Evolutionary conservation across 2,329 filamentous ascomycete species (phyloP).

Genomic region (Helotiales sp.): DNA sequence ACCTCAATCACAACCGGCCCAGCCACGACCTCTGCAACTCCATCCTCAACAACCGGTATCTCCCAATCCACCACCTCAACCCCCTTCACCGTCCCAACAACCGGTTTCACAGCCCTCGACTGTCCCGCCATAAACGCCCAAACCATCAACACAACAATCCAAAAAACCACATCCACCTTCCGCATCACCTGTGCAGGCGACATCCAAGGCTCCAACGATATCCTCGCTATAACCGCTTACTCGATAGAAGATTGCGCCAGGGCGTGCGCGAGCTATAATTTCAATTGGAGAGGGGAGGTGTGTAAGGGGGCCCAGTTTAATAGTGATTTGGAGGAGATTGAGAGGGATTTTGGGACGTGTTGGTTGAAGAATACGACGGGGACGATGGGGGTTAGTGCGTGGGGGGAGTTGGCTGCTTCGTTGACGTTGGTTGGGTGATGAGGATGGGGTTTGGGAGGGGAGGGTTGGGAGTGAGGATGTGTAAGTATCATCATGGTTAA

Average conservation of each 20-base stretch:
- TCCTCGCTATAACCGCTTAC: slow-evolving; percentile 15
- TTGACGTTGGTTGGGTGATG: neutral
- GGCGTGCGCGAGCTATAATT: slow-evolving; percentile 19
- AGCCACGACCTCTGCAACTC: neutral
- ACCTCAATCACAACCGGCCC: neutral
- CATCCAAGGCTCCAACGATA: slow-evolving; percentile 1
- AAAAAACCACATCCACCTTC: slow-evolving; percentile 9
- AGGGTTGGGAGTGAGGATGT: neutral
- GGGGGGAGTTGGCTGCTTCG: neutral
- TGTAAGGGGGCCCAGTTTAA: slow-evolving; percentile 16
- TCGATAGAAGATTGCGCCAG: slow-evolving; percentile 11
- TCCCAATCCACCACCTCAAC: neutral
- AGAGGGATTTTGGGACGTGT: slow-evolving; percentile 14
- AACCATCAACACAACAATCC: neutral
- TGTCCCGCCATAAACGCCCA: slow-evolving; percentile 6
- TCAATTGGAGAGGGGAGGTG: neutral
- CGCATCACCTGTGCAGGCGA: slow-evolving; percentile 14
- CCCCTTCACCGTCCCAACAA: neutral
- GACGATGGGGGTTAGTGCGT: neutral
- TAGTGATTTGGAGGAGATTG: slow-evolving; percentile 4
- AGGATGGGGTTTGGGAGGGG: neutral
- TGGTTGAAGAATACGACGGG: slow-evolving; percentile 2
- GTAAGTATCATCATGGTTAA: too few species aligned
- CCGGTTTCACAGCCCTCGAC: slow-evolving; percentile 2
- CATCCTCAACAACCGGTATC: neutral